Percentiles rank a stretch among this genome's conserved stretches.
phyloP scores from a whole-genome alignment of 139 green algal species.

The Nannochloris sp. region DNA sequence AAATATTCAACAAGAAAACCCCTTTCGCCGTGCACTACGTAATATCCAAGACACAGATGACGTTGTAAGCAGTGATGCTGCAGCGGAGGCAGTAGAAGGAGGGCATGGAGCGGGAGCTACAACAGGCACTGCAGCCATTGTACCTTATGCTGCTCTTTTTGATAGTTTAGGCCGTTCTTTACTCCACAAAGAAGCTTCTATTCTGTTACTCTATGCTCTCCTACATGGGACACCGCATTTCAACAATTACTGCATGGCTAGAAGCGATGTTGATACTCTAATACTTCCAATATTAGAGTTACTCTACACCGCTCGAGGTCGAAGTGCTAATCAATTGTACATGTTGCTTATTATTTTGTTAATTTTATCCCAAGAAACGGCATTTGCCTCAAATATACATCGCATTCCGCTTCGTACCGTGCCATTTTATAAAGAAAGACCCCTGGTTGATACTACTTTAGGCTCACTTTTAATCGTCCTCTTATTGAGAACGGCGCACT shows the following conservation, averaged over 20 bases:
- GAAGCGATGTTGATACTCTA: conserved; percentile 58
- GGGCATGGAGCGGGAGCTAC: not conserved
- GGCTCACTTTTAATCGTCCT: conserved; percentile 69
- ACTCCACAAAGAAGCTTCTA: conserved; percentile 36
- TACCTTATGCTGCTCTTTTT: conserved; percentile 34
- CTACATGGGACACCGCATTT: conserved; percentile 57
- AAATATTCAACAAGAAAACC: conserved; percentile 27
- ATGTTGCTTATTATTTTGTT: conserved; percentile 81
- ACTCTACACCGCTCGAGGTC: conserved; percentile 26
- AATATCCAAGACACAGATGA: conserved; percentile 27
- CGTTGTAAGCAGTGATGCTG: not conserved
- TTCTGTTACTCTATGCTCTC: conserved; percentile 79
- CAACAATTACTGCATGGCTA: conserved; percentile 40
- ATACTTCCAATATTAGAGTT: conserved; percentile 64
- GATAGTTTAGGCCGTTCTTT: conserved; percentile 19
- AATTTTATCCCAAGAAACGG: conserved; percentile 75
- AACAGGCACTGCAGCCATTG: too few relatives aligned
- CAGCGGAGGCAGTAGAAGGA: not conserved
- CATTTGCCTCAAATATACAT: conserved; percentile 70
- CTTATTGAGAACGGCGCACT: conserved; percentile 63
- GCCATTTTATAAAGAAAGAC: conserved; percentile 71
- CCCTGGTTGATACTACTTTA: conserved; percentile 48
- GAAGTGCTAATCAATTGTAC: conserved; percentile 51
- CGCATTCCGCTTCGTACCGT: conserved; percentile 43
- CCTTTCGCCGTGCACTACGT: conserved; percentile 39